Evolutionary conservation across 176 grass and related monocot genomes (phyloP).

Genomic region (Triticum aestivum): IWGSC_CS_RefSeq_v2.1 NC_057806.1:239088785-239089284

Average conservation of each 20-base stretch:
- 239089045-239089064: not conserved
- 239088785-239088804: too few relatives aligned
- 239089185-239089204: not conserved
- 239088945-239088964: too few relatives aligned
- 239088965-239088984: not conserved
- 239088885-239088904: too few relatives aligned
- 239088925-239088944: too few relatives aligned
- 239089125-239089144: not conserved
- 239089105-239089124: not conserved
- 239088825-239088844: too few relatives aligned
- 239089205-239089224: not conserved
- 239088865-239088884: too few relatives aligned
- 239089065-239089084: not conserved
- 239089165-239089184: not conserved
- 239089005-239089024: not conserved
- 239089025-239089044: conserved; percentile 17
- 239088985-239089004: not conserved
- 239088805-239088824: too few relatives aligned
- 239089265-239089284: not conserved
- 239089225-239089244: not conserved
- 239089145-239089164: not conserved
- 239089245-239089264: not conserved
- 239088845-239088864: too few relatives aligned
- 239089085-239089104: not conserved
- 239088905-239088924: too few relatives aligned